These are phyloP conservation scores for Jackrogersella minutella DNA, from an alignment of 495 filamentous ascomycete species.

Conservation along the genomic window DNA sequence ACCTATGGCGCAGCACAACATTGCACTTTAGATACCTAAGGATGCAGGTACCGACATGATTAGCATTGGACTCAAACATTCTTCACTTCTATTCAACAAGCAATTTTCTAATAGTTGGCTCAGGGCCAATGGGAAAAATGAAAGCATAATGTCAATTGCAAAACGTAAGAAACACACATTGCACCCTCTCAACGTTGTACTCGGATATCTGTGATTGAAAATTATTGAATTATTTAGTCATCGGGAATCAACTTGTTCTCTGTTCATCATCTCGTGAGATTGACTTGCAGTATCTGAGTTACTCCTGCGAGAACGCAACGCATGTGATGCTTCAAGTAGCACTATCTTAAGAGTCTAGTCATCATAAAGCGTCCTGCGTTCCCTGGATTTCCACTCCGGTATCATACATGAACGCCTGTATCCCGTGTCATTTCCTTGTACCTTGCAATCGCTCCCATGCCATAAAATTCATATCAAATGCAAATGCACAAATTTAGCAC, in stretches of 20 bases:
- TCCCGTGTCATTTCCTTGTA: conserved; percentile 29
- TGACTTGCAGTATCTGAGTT: neutral
- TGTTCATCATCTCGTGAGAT: neutral
- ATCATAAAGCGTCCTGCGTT: conserved; percentile 31
- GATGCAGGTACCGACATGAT: no score
- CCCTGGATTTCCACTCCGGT: conserved; percentile 26
- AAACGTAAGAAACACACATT: no score
- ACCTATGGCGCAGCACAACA: no score
- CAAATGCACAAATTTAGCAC: conserved; percentile 26
- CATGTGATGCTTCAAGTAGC: conserved; percentile 10
- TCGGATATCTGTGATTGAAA: conserved; percentile 4
- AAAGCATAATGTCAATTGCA: no score
- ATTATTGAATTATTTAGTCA: no score
- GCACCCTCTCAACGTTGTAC: no score
- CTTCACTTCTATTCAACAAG: no score
- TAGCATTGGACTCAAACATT: no score
- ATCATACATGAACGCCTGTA: conserved; percentile 38
- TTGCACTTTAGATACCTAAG: no score
- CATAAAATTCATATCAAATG: conserved; percentile 42
- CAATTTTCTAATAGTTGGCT: no score
- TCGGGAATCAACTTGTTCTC: conserved; percentile 12
- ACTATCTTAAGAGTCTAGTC: conserved; percentile 17
- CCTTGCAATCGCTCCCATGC: conserved; percentile 39
- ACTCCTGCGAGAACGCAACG: conserved; percentile 26
- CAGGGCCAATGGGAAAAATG: no score